Evolutionary conservation across 176 grass and related monocot species (phyloP), one percentile per base, ranked within the genome.

Genomic region (Sorghum bicolor): DNA sequence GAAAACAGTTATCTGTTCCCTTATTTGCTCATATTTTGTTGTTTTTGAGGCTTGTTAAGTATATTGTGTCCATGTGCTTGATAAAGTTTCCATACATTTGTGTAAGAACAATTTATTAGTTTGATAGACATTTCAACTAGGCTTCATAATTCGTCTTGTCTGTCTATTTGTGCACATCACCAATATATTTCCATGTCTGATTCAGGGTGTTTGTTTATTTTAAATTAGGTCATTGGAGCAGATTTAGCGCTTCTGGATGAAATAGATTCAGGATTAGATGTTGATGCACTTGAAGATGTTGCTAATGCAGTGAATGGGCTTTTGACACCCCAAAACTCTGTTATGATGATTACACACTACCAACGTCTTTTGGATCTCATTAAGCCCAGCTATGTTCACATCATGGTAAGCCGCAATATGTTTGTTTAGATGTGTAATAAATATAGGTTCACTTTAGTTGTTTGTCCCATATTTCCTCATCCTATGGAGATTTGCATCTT

Each of bases 271-370:
- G 96, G 96, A 25, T 90, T 96, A 80, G 96, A 99, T 93, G 96
- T 99, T 77, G 96, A 99, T 88, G 96, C 91, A 75, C 89, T 99
- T 63, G 91, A 92, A 90, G 93, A 99, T 61, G 91, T 99, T 75
- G 91, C 91, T 67, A 88, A 78, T 85, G 86, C 89, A 53, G 89
- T 99, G 67, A 99, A 94, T 87, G 93, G 87, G 52, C 85, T 99
- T 24, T 77, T 94, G 87, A 96, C 91, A 74, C 91, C 96, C 16
- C 85, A 79, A 60, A 96, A 92, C 67, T 92, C 93, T 40, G 77
- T 96, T 77, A 68, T 96, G 79, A 99, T 99, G 93, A 99, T 99
- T 76, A 99, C 96, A 2, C 96, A 94, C 84, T 99, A 99, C 83
- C 91, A 94, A 63, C 85, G 93, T 16, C 93, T 99, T 75, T 44